Evolutionary conservation across 1,284 basidiomycete species (phyloP), one percentile per base, ranked within the genome.

Genomic region (Tranzscheliella williamsii): DNA sequence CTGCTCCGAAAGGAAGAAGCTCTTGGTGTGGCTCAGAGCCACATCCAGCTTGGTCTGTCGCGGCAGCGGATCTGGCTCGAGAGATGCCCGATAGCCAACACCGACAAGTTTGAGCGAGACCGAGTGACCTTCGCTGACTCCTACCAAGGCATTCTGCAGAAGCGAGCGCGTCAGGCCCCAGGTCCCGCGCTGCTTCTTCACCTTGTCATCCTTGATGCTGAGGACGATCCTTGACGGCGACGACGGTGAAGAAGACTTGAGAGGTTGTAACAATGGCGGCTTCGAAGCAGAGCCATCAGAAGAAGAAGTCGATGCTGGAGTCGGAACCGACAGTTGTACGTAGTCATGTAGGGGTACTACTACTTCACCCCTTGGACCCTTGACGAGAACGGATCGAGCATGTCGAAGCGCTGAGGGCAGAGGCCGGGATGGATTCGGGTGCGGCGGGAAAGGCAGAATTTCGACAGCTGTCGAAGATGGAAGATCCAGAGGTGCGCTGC

Each of bases 81-180:
- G 79, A 2, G 85, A 84, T 3, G 87, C 93, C 74, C 94, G 84
- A 80, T 92, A 98, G 2, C 94, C 94, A 31, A 98, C 93, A 27
- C 94, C 95, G 51, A 97, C 94, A 49, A 98, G 84, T 64, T 87
- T 87, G 17, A 98, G 79, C 12, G 89, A 86, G 7, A 90, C 83
- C 0, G 83, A 84, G 80, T 91, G 97, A 2, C 93, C 93, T 56
- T 87, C 84, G 1, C 89, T 87, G 80, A 97, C 92, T 39, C 95
- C 95, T 15, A 82, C 82, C 58, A 97, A 84, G 15, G 93, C 93
- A 75, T 98, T 98, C 62, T 83, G 81, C 73, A 96, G 87, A 51
- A 93, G 83, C 0, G 91, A 88, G 38, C 94, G 86, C 3, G 91
- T 94, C 32, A 90, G 85, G 11, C 94, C 94, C 94, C 94, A 98